phyloP scores from a whole-genome alignment of 2,329 filamentous ascomycete species.

The Cordyceps fumosorosea region DNA sequence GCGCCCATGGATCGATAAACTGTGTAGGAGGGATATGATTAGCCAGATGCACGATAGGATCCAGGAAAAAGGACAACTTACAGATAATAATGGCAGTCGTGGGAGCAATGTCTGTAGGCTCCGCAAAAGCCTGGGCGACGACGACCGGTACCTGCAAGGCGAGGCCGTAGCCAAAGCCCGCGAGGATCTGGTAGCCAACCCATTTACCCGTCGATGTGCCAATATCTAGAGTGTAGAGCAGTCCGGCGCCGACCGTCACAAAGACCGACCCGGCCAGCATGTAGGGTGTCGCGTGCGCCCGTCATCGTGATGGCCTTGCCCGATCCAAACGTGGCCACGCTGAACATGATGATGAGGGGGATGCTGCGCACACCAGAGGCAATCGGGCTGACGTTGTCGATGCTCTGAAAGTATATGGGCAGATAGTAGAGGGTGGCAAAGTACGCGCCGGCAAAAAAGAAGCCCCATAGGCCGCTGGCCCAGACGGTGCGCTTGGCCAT shows the following conservation, averaged over 20 bases:
- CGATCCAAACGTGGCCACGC: constrained; percentile 25
- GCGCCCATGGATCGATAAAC: too few species aligned
- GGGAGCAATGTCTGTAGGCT: not conserved
- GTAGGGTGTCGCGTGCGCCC: not conserved
- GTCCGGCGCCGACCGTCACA: constrained; percentile 16
- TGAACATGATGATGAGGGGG: constrained; percentile 19
- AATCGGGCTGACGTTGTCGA: constrained; percentile 28
- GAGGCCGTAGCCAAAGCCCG: constrained; percentile 34
- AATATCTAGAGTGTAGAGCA: constrained; percentile 30
- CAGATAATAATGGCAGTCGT: too few species aligned
- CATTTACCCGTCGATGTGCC: constrained; percentile 27
- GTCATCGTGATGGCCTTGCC: not conserved
- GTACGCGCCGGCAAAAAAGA: not conserved
- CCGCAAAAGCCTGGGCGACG: constrained; percentile 27
- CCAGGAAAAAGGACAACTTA: too few species aligned
- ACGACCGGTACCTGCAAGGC: constrained; percentile 37
- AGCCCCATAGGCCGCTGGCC: constrained; percentile 28
- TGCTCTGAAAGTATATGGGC: constrained; percentile 32
- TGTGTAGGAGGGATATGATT: too few species aligned
- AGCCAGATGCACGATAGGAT: too few species aligned
- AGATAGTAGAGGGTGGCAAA: constrained; percentile 31
- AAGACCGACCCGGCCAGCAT: not conserved
- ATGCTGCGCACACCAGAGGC: constrained; percentile 28
- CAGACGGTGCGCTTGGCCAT: constrained; percentile 26
- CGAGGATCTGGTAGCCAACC: constrained; percentile 42